phyloP scores from a whole-genome alignment of 768 basidiomycete genomes.

The Artomyces pyxidatus region DNA sequence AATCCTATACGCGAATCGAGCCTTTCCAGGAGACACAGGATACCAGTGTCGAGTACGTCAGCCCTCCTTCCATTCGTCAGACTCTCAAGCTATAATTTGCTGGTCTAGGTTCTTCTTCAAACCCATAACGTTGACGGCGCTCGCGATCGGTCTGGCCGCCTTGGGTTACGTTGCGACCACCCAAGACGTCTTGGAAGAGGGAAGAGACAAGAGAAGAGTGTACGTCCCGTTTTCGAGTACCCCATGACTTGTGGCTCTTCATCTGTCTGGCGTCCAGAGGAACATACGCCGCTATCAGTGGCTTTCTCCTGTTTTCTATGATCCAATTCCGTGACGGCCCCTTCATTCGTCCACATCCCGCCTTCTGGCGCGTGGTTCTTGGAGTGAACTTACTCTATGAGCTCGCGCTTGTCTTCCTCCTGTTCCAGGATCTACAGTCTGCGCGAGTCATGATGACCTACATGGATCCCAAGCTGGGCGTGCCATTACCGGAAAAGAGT shows the following conservation, averaged over 20 bases:
- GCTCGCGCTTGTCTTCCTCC: slow-evolving; percentile 71
- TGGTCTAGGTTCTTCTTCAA: slow-evolving; percentile 73
- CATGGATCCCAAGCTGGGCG: slow-evolving; percentile 65
- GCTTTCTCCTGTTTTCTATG: slow-evolving; percentile 77
- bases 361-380: slow-evolving; percentile 74
- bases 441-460: slow-evolving; percentile 73
- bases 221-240: slow-evolving; percentile 30
- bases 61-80: slow-evolving; percentile 4
- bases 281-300: slow-evolving; percentile 61
- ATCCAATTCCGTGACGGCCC: slow-evolving; percentile 88
- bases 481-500: slow-evolving; percentile 73
- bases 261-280: too few species aligned
- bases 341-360: slow-evolving; percentile 82
- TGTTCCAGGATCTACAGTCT: slow-evolving; percentile 77
- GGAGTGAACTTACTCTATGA: slow-evolving; percentile 82
- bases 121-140: slow-evolving; percentile 70
- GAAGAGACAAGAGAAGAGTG: slow-evolving; percentile 74
- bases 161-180: slow-evolving; percentile 80
- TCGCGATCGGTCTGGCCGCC: slow-evolving; percentile 54
- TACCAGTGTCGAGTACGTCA: slow-evolving; percentile 70
- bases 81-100: slow-evolving; percentile 4
- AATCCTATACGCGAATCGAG: slow-evolving; percentile 72
- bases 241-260: too few species aligned
- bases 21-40: slow-evolving; percentile 82
- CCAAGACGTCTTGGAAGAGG: slow-evolving; percentile 79